These are phyloP conservation scores for Solanum microdontum DNA, from an alignment of 257 asterid species.

Conservation along the genomic window DNA sequence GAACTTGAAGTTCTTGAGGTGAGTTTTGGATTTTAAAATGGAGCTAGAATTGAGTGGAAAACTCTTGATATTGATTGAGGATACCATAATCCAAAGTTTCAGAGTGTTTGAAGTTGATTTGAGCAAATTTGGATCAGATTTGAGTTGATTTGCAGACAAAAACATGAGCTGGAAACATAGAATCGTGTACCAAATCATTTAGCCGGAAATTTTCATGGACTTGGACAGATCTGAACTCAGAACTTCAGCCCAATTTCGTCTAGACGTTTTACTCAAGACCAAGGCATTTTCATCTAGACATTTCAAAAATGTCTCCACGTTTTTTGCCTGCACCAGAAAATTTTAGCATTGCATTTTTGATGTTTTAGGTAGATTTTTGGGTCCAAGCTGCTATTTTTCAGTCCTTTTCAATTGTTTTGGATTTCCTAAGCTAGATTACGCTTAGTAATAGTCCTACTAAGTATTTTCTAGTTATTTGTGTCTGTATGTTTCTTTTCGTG, in stretches of 20 bases:
- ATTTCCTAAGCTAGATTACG: not conserved
- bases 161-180: not conserved
- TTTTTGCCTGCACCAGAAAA: not conserved
- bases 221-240: not conserved
- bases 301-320: not conserved
- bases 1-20: not conserved
- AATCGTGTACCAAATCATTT: not conserved
- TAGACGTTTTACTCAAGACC: not conserved
- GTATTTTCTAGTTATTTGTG: not conserved
- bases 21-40: not conserved
- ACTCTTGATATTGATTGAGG: not conserved
- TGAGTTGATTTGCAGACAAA: not conserved
- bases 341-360: not conserved
- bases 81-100: not conserved
- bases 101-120: not conserved
- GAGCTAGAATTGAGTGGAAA: not conserved
- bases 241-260: not conserved
- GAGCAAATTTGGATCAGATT: not conserved
- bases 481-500: not conserved
- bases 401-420: not conserved
- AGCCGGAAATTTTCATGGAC: not conserved
- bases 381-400: not conserved
- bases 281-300: not conserved
- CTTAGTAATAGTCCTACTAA: not conserved
- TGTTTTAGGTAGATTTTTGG: not conserved